Percentiles rank a stretch among this genome's conserved stretches.
phyloP scores from a whole-genome alignment of 441 rosid species.

The Mallotus japonicus region DNA sequence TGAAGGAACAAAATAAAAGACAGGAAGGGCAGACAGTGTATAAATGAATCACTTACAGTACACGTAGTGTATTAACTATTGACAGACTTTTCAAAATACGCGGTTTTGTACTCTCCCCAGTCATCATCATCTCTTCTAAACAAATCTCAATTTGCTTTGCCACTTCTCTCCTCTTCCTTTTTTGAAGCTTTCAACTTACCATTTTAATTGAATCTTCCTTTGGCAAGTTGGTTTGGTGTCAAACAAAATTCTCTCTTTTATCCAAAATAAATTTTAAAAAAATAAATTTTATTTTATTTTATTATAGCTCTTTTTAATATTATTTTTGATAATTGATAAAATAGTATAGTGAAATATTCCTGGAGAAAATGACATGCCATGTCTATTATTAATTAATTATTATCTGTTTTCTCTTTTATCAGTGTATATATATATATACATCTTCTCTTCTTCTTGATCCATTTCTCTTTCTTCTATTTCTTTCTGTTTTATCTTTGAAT shows the following conservation, averaged over 20 bases:
- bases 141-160: neutral
- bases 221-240: slow-evolving; percentile 25
- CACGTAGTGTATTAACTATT: neutral
- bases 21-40: neutral
- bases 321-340: neutral
- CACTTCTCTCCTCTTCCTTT: slow-evolving; percentile 3
- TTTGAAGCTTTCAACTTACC: slow-evolving; percentile 54
- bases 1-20: neutral
- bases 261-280: too few species aligned
- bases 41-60: neutral
- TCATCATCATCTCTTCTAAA: neutral
- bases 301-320: neutral
- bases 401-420: neutral
- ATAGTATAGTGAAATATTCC: slow-evolving; percentile 16
- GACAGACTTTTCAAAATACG: slow-evolving; percentile 52
- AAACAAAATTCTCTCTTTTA: neutral
- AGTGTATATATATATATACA: neutral
- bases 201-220: slow-evolving; percentile 18
- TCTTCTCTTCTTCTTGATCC: slow-evolving; percentile 13
- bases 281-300: too few species aligned
- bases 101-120: slow-evolving; percentile 36
- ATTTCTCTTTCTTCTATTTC: slow-evolving; percentile 5
- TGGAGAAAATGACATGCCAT: slow-evolving; percentile 26
- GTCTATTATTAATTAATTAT: slow-evolving; percentile 28
- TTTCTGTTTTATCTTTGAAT: slow-evolving; percentile 1